These are phyloP conservation scores for Apophysomyces trapeziformis DNA, from an alignment of 371 early-diverging fungal genomes.

Conservation along the genomic window DNA sequence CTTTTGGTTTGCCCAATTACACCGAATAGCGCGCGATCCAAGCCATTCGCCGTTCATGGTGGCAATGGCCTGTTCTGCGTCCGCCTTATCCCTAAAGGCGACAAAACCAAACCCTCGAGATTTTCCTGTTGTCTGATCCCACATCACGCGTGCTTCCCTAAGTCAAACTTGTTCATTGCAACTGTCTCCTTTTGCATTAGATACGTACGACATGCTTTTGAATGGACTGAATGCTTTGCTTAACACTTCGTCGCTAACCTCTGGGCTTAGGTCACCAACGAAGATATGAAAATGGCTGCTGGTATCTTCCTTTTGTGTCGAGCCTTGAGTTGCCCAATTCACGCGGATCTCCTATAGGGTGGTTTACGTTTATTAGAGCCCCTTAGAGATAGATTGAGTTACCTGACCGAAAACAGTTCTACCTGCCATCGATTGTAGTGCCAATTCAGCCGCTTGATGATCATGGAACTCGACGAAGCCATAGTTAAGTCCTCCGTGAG, in stretches of 20 bases:
- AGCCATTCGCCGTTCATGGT: constrained; percentile 88
- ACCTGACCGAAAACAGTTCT: constrained; percentile 67
- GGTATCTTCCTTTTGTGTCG: constrained; percentile 59
- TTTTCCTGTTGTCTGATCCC: constrained; percentile 80
- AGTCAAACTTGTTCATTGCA: neutral
- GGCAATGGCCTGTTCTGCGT: constrained; percentile 79
- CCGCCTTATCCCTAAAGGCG: constrained; percentile 80
- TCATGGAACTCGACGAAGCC: constrained; percentile 89
- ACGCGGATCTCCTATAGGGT: constrained; percentile 48
- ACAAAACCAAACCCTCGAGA: constrained; percentile 86
- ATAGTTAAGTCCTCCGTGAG: constrained; percentile 69
- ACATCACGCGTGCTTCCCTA: constrained; percentile 68
- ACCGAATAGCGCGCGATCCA: constrained; percentile 67
- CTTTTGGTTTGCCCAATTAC: constrained; percentile 77
- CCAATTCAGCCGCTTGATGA: constrained; percentile 74
- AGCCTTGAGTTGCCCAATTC: constrained; percentile 56
- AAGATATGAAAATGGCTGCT: constrained; percentile 80
- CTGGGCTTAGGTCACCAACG: constrained; percentile 86
- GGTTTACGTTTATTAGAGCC: neutral
- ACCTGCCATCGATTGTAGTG: constrained; percentile 79
- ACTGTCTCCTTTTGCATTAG: neutral
- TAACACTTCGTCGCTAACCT: constrained; percentile 79
- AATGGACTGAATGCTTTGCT: constrained; percentile 68
- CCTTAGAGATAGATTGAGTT: constrained; percentile 1
- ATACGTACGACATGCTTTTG: constrained; percentile 64